These are phyloP conservation scores for Russula emetica DNA, from an alignment of 768 basidiomycete genomes.

Conservation along the genomic window DNA sequence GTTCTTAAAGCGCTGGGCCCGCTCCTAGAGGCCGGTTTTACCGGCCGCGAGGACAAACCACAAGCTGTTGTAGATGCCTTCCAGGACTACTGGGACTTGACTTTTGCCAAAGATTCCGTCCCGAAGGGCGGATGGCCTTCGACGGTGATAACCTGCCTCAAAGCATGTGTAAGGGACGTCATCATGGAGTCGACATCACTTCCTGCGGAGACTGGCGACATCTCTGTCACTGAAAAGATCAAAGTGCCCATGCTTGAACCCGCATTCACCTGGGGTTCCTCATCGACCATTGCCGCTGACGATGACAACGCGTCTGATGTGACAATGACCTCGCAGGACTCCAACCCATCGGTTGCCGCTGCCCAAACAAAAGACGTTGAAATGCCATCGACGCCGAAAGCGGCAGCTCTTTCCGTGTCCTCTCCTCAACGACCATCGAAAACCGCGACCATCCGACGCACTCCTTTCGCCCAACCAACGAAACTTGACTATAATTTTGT, in stretches of 20 bases:
- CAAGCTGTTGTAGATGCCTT: constrained; percentile 48
- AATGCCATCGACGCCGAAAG: constrained; percentile 21
- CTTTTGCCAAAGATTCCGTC: constrained; percentile 40
- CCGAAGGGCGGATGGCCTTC: constrained; percentile 55
- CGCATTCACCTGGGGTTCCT: constrained; percentile 18
- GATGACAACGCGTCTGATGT: constrained; percentile 20
- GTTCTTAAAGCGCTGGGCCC: constrained; percentile 46
- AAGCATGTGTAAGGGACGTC: constrained; percentile 24
- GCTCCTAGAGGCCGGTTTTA: constrained; percentile 56
- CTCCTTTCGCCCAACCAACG: constrained; percentile 16
- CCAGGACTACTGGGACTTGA: constrained; percentile 54
- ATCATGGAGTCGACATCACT: constrained; percentile 15
- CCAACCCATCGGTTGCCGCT: constrained; percentile 6
- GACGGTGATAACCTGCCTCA: constrained; percentile 40
- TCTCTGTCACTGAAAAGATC: not conserved
- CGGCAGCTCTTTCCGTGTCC: constrained; percentile 1
- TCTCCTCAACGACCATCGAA: constrained; percentile 28
- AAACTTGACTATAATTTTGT: constrained; percentile 19
- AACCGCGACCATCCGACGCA: not conserved
- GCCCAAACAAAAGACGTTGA: not conserved
- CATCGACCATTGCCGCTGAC: constrained; percentile 23
- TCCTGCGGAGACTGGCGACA: not conserved
- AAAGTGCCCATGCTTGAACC: constrained; percentile 6
- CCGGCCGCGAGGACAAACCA: constrained; percentile 47
- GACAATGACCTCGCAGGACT: constrained; percentile 5